A percentile compares a stretch with the other conserved stretches of the same genome.
These are phyloP conservation scores for Suillus subaureus DNA, from an alignment of 768 basidiomycete species.

Conservation along the genomic window DNA sequence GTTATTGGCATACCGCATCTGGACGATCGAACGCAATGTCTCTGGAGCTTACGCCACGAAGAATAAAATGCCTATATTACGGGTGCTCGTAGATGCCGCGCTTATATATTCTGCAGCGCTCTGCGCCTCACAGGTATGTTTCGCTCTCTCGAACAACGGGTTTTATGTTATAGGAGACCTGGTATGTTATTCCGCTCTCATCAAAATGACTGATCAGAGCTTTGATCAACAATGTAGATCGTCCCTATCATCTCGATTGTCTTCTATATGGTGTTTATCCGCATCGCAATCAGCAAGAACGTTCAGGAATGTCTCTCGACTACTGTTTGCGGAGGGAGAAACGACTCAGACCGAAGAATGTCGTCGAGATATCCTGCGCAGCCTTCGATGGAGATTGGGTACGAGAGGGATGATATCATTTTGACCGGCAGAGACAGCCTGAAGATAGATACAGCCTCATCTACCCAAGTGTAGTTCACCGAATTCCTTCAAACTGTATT, in stretches of 20 bases:
- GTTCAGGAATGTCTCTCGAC: neutral
- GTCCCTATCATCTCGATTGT: neutral
- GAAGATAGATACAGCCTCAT: neutral
- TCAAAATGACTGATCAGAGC: neutral
- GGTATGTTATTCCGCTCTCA: neutral
- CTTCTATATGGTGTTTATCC: neutral
- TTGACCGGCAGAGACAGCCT: neutral
- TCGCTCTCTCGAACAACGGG: neutral
- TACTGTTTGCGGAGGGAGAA: neutral
- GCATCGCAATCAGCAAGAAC: neutral
- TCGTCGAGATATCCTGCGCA: neutral
- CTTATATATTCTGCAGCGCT: neutral
- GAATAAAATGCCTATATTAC: neutral
- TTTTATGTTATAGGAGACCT: neutral
- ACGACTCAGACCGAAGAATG: neutral
- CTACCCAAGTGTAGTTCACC: neutral
- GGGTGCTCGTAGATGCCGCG: neutral
- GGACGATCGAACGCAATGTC: neutral
- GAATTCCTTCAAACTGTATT: neutral
- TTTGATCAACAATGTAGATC: neutral
- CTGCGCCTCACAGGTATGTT: neutral
- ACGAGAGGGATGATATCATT: neutral
- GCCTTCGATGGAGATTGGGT: neutral
- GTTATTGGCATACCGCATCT: slow-evolving; percentile 9
- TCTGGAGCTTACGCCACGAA: neutral